These are phyloP conservation scores for Eucalyptus melliodora DNA, from an alignment of 345 rosid genomes.

Conservation along the genomic window DNA sequence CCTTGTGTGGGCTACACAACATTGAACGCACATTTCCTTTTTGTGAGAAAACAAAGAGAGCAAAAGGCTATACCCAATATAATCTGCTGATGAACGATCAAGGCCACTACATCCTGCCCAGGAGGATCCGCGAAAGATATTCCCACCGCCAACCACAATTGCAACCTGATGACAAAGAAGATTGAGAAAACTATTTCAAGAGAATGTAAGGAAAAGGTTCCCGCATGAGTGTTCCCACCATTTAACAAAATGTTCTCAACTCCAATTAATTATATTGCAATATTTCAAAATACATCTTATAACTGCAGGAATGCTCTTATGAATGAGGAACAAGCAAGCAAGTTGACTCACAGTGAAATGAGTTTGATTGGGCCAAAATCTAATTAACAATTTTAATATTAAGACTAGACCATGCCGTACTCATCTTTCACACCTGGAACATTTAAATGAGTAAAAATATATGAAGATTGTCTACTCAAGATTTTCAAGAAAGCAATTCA, in stretches of 20 bases:
- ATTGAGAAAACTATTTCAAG: neutral
- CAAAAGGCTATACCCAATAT: slow-evolving; percentile 55
- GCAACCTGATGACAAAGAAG: slow-evolving; percentile 47
- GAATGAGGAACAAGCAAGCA: neutral
- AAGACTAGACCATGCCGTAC: neutral
- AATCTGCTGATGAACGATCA: slow-evolving; percentile 97
- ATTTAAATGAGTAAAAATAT: neutral
- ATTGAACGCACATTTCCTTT: neutral
- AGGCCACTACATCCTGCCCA: slow-evolving; percentile 97
- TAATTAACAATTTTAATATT: neutral
- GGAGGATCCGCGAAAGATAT: slow-evolving; percentile 86
- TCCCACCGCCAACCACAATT: slow-evolving; percentile 93
- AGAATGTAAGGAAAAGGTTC: neutral
- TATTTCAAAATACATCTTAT: neutral
- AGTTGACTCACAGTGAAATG: neutral
- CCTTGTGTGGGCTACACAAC: neutral
- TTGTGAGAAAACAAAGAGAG: neutral
- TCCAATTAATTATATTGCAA: neutral
- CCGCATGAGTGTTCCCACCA: neutral
- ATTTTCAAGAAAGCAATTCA: neutral
- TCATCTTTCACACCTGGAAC: neutral
- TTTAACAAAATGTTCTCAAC: neutral
- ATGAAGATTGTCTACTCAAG: neutral
- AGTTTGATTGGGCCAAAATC: neutral
- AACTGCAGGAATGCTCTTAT: neutral